Percentiles rank a stretch among this genome's conserved stretches.
Evolutionary conservation across 805 yeast genomes (phyloP).

Genomic region (Kodamaea restingae): DNA sequence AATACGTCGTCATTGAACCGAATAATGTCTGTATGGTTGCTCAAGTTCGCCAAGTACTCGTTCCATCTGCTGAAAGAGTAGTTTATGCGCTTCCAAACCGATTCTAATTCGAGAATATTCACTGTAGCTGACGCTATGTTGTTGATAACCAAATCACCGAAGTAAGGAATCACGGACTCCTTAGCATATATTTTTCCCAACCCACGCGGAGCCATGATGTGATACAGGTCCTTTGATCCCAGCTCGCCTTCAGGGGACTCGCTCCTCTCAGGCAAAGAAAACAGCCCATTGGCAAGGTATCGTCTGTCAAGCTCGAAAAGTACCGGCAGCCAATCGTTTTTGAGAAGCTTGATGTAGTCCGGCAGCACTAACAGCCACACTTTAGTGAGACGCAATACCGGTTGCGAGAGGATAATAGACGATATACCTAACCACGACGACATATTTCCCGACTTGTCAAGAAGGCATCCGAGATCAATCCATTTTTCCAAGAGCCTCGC

Average conservation of each 20-base stretch:
- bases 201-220: conserved; percentile 83
- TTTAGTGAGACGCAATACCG: conserved; percentile 65
- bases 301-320: conserved; percentile 83
- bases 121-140: conserved; percentile 20
- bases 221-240: conserved; percentile 46
- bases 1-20: conserved; percentile 39
- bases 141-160: conserved; percentile 74
- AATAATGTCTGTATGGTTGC: conserved; percentile 40
- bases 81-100: conserved; percentile 61
- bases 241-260: conserved; percentile 8
- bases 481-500: conserved; percentile 72
- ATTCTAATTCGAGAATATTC: conserved; percentile 54
- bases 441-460: conserved; percentile 85
- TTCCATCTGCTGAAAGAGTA: conserved; percentile 82
- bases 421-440: conserved; percentile 92
- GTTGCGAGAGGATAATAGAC: conserved; percentile 74
- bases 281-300: conserved; percentile 42
- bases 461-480: conserved; percentile 76
- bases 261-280: conserved; percentile 12
- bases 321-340: conserved; percentile 89
- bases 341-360: conserved; percentile 53
- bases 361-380: conserved; percentile 74
- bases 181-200: conserved; percentile 74
- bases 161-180: conserved; percentile 78
- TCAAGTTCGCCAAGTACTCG: conserved; percentile 53